Evolutionary conservation across 306 rosid species (phyloP).

Genomic region (Alnus rubra): DNA sequence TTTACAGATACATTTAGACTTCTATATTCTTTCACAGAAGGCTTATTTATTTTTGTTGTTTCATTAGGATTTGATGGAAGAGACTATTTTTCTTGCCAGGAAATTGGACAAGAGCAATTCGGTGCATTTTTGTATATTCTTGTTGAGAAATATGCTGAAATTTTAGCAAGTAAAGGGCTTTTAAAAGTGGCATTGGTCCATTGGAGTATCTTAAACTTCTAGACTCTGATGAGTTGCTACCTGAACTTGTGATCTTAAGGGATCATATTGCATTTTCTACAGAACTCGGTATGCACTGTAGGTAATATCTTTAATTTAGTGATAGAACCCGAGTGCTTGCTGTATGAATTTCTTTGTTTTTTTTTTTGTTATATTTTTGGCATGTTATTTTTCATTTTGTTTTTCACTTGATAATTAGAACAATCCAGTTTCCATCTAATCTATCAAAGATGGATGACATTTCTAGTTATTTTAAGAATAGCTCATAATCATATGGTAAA

Average conservation of each 20-base stretch:
- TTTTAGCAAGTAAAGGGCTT: conserved; percentile 88
- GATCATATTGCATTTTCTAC: conserved; percentile 70
- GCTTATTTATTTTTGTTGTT: neutral
- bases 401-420: too few relatives aligned
- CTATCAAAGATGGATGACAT: too few relatives aligned
- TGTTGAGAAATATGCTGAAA: conserved; percentile 94
- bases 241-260: conserved; percentile 76
- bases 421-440: too few relatives aligned
- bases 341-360: too few relatives aligned
- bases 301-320: too few relatives aligned
- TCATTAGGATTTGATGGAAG: conserved; percentile 90
- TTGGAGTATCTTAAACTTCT: conserved; percentile 83
- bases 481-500: too few relatives aligned
- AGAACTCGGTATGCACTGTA: conserved; percentile 58
- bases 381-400: too few relatives aligned
- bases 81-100: conserved; percentile 93
- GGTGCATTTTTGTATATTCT: conserved; percentile 60
- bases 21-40: conserved; percentile 18
- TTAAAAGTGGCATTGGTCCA: conserved; percentile 72
- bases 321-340: too few relatives aligned
- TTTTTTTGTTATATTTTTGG: too few relatives aligned
- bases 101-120: conserved; percentile 46
- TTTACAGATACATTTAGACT: neutral
- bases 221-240: conserved; percentile 79
- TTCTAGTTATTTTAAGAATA: too few relatives aligned